These are phyloP conservation scores for Blumeria hordei DNA, from an alignment of 2,329 filamentous ascomycete species.

Conservation along the genomic window DNA sequence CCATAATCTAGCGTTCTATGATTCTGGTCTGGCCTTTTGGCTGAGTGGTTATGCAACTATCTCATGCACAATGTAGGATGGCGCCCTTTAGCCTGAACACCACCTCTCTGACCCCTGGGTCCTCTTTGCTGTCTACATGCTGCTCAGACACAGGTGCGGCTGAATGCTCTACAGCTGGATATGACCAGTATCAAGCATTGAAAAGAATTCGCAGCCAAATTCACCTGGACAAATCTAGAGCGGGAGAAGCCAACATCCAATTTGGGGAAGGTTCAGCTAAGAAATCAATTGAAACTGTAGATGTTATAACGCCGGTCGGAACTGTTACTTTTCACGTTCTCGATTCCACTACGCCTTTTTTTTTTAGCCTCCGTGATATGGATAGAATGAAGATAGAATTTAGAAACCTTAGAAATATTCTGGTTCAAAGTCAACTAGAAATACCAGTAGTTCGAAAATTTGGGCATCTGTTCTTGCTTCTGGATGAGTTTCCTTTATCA, in stretches of 20 bases:
- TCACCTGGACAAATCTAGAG: background rate
- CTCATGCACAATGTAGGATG: no score
- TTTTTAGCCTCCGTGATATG: background rate
- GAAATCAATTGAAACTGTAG: background rate
- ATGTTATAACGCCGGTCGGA: background rate
- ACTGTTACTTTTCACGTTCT: background rate
- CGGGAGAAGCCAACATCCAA: background rate
- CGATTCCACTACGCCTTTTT: background rate
- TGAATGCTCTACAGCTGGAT: background rate
- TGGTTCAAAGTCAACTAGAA: background rate
- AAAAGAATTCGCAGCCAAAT: background rate
- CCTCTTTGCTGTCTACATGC: no score
- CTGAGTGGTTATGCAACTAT: no score
- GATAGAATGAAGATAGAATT: background rate
- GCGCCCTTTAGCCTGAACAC: no score
- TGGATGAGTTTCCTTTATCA: background rate
- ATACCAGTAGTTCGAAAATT: background rate
- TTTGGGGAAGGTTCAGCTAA: background rate
- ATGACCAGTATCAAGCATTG: background rate
- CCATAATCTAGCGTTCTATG: no score
- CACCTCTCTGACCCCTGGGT: no score
- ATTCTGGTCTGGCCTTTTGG: no score
- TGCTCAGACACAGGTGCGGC: background rate
- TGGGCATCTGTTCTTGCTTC: background rate
- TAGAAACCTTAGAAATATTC: background rate